Conservation (phyloP, 2,329 filamentous ascomycete species). For the Pyricularia pennisetigena region DNA sequence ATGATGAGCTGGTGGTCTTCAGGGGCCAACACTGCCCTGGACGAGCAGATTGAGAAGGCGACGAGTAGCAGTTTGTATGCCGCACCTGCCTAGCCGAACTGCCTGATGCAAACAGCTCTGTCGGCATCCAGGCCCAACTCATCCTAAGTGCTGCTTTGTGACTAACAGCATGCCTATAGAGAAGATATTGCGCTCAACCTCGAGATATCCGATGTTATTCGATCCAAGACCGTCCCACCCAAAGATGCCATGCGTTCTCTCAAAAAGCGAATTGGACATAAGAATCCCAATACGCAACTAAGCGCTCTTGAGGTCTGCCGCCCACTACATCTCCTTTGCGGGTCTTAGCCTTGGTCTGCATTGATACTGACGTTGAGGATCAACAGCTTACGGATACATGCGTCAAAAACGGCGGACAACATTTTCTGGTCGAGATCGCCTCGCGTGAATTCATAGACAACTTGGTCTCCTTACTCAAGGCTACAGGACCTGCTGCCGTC, state of each 20-base stretch:
- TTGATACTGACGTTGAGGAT: background rate
- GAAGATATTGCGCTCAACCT: constrained; percentile 97
- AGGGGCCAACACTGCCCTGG: constrained; percentile 79
- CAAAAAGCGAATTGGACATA: constrained; percentile 89
- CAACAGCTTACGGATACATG: constrained; percentile 85
- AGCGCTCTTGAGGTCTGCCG: constrained; percentile 74
- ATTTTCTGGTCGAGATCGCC: constrained; percentile 92
- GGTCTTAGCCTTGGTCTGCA: background rate
- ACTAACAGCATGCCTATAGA: constrained; percentile 30
- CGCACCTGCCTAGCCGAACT: constrained; percentile 1
- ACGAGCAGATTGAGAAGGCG: constrained; percentile 94
- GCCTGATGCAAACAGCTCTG: background rate
- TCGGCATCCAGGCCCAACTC: constrained; percentile 1
- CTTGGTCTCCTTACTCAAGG: constrained; percentile 78
- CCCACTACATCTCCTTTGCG: background rate
- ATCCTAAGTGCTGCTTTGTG: background rate
- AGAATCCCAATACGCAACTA: constrained; percentile 94
- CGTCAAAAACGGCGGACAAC: constrained; percentile 93
- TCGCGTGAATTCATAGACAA: constrained; percentile 99
- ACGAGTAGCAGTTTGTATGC: constrained; percentile 82
- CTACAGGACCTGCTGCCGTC: constrained; percentile 61
- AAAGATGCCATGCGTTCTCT: constrained; percentile 97
- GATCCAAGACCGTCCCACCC: constrained; percentile 93
- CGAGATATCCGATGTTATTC: constrained; percentile 95
- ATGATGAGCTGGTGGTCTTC: constrained; percentile 97